A percentile compares a stretch with the other conserved stretches of the same genome.
Conservation (phyloP, 305 asterid genomes). For the Fraxinus ornus region DNA sequence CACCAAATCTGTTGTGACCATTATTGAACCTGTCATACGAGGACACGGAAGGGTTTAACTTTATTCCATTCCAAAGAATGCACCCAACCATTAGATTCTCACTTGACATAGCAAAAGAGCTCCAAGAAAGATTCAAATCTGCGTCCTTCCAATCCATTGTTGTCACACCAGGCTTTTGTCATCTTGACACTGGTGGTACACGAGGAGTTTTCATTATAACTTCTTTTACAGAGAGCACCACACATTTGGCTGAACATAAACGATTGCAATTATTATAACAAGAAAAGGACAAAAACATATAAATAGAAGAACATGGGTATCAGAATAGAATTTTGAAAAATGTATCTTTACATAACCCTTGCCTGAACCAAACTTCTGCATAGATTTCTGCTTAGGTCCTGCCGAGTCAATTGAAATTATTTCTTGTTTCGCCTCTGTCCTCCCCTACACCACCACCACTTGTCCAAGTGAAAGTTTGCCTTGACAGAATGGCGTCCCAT, state of each 20-base stretch:
- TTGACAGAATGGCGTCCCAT: neutral
- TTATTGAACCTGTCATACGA: neutral
- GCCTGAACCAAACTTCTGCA: neutral
- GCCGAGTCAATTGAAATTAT: neutral
- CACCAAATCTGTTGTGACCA: neutral
- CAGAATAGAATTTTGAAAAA: neutral
- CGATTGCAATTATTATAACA: neutral
- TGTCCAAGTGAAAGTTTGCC: neutral
- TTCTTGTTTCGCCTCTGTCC: neutral
- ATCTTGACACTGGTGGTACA: neutral
- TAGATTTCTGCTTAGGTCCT: neutral
- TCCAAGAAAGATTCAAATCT: neutral
- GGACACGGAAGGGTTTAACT: neutral
- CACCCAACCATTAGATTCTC: neutral
- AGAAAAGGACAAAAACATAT: neutral
- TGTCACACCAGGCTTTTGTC: neutral
- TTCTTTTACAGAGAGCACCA: neutral
- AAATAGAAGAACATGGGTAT: neutral
- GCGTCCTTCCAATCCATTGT: neutral
- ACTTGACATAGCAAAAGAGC: neutral
- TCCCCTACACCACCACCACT: neutral
- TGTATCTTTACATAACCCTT: neutral
- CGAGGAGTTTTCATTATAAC: neutral
- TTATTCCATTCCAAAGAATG: neutral
- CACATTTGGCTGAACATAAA: neutral